phyloP scores from a whole-genome alignment of 257 asterid genomes.

The Solanum bukasovii region DNA sequence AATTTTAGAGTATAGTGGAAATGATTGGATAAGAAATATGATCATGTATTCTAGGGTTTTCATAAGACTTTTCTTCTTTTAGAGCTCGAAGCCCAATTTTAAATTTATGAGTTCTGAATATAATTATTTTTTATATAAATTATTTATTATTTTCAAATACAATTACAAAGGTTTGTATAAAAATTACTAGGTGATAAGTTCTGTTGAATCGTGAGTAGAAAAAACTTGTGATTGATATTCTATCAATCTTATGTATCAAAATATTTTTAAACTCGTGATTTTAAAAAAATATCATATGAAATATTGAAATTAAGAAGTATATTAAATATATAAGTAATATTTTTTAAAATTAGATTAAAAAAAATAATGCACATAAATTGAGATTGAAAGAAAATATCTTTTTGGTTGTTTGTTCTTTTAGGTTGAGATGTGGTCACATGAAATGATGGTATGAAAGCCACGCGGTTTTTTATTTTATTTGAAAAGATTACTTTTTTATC shows the following conservation, averaged over 20 bases:
- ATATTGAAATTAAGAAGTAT: neutral
- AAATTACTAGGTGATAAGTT: neutral
- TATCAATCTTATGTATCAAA: neutral
- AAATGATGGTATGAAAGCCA: slow-evolving; percentile 16
- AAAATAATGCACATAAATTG: neutral
- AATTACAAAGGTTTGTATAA: neutral
- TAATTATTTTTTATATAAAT: neutral
- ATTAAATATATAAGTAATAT: neutral
- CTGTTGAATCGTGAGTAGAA: neutral
- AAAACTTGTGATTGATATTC: fast-evolving
- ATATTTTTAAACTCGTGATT: neutral
- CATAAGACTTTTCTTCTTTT: neutral
- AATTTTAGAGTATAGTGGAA: neutral
- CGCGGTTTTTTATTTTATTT: slow-evolving; percentile 10
- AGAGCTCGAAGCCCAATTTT: neutral
- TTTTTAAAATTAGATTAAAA: neutral
- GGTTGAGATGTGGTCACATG: slow-evolving; percentile 25
- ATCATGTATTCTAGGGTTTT: slow-evolving; percentile 37
- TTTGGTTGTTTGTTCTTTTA: slow-evolving; percentile 10
- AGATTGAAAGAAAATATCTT: neutral
- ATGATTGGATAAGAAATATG: slow-evolving; percentile 1
- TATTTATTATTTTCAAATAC: neutral
- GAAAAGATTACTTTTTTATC: neutral
- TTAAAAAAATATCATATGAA: neutral
- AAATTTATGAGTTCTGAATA: neutral